A percentile compares a stretch with the other conserved stretches of the same genome.
phyloP scores from a whole-genome alignment of 83 land plant species.

The Diphasiastrum complanatum region DNA sequence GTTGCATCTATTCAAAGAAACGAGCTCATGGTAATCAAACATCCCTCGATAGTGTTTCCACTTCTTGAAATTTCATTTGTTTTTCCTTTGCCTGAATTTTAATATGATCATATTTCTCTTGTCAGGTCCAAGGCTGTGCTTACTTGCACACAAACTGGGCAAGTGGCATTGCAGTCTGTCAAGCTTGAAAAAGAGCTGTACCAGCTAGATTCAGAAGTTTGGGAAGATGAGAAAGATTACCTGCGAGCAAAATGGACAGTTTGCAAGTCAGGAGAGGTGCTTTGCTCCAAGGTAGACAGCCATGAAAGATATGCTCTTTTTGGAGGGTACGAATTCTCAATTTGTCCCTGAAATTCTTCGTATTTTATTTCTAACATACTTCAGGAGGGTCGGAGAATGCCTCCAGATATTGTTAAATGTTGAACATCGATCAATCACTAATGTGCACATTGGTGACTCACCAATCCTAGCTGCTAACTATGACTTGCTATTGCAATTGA shows the following conservation, averaged over 20 bases:
- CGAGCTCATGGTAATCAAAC: slow-evolving; percentile 23
- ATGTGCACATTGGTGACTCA: background rate
- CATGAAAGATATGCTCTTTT: slow-evolving; percentile 31
- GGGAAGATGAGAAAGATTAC: slow-evolving; percentile 6
- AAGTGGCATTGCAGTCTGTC: slow-evolving; percentile 9
- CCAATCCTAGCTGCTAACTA: background rate
- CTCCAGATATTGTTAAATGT: background rate
- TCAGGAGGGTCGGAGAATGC: background rate
- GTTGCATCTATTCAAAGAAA: slow-evolving; percentile 24
- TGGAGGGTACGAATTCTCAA: slow-evolving; percentile 27
- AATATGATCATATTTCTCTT: background rate
- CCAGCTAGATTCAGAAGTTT: slow-evolving; percentile 9
- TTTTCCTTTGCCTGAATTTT: background rate
- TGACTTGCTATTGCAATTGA: background rate
- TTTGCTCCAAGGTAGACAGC: slow-evolving; percentile 27
- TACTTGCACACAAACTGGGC: slow-evolving; percentile 31
- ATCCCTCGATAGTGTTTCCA: background rate
- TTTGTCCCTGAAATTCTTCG: background rate
- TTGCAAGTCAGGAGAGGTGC: slow-evolving; percentile 27
- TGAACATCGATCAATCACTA: background rate
- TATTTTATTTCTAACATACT: background rate
- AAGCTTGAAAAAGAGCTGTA: slow-evolving; percentile 1
- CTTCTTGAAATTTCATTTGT: background rate
- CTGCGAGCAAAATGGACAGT: slow-evolving; percentile 18
- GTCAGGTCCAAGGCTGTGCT: slow-evolving; percentile 22